A percentile compares a stretch with the other conserved stretches of the same genome.
phyloP scores from a whole-genome alignment of 148 eudicot species.

The Suaeda aralocaspica region DNA sequence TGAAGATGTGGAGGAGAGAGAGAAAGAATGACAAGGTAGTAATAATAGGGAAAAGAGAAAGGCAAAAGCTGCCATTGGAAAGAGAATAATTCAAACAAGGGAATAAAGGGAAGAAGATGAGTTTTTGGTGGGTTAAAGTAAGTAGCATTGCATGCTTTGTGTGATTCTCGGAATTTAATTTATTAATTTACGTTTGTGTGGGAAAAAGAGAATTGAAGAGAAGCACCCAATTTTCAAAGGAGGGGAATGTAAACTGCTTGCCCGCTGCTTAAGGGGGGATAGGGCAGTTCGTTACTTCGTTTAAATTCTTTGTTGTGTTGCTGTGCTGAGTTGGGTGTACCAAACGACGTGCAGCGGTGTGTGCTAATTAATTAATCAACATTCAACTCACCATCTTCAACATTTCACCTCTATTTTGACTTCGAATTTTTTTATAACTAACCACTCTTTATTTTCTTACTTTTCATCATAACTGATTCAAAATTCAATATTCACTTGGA shows the following conservation, averaged over 20 bases:
- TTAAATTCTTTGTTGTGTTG: too few relatives aligned
- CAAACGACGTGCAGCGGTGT: too few relatives aligned
- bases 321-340: too few relatives aligned
- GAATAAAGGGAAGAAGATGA: neutral
- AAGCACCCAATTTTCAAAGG: neutral
- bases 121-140: slow-evolving; percentile 10
- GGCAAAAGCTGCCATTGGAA: slow-evolving; percentile 37
- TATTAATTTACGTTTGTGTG: neutral
- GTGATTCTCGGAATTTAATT: neutral
- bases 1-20: neutral
- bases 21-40: neutral
- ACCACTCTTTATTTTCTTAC: too few relatives aligned
- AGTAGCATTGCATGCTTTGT: slow-evolving; percentile 25
- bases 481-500: too few relatives aligned
- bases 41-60: neutral
- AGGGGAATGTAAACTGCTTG: neutral
- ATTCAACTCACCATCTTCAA: too few relatives aligned
- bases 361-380: too few relatives aligned
- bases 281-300: too few relatives aligned
- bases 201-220: neutral
- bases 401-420: too few relatives aligned
- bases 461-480: too few relatives aligned
- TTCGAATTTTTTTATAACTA: too few relatives aligned
- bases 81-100: slow-evolving; percentile 4
- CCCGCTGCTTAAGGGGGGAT: too few relatives aligned